These are phyloP conservation scores for Carallia pectinifolia DNA, from an alignment of 345 rosid genomes.

Conservation along the genomic window DNA sequence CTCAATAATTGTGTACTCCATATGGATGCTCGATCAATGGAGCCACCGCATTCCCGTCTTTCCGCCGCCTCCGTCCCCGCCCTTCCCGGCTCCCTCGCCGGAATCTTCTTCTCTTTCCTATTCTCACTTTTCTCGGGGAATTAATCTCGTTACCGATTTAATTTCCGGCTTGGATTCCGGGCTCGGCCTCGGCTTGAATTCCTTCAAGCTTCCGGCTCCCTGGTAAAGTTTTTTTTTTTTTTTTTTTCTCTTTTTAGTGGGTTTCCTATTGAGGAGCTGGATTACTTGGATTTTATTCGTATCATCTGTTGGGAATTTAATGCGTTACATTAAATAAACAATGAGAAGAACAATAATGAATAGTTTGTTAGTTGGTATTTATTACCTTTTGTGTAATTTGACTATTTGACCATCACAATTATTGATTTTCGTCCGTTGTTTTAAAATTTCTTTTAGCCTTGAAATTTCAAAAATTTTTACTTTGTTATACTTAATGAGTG, in stretches of 20 bases:
- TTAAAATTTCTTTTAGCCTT: too few species aligned
- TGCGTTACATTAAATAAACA: not conserved
- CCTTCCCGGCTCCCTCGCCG: constrained; percentile 40
- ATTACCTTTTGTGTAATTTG: not conserved
- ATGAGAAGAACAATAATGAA: constrained; percentile 1
- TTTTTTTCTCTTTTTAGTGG: too few species aligned
- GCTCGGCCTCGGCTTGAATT: constrained; percentile 43
- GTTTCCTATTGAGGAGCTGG: too few species aligned
- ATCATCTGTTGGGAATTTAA: not conserved
- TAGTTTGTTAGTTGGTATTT: not conserved
- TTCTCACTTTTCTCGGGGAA: constrained; percentile 14
- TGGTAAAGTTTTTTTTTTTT: constrained; percentile 43
- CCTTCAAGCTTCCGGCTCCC: constrained; percentile 75
- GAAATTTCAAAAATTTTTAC: too few species aligned
- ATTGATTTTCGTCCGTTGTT: too few species aligned
- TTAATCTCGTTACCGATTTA: constrained; percentile 33
- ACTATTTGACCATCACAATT: too few species aligned
- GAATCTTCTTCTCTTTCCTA: constrained; percentile 28
- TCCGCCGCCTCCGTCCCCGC: constrained; percentile 50
- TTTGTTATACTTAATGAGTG: too few species aligned
- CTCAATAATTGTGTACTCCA: constrained; percentile 64
- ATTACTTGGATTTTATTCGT: too few species aligned
- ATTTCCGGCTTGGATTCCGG: constrained; percentile 39
- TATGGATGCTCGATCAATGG: constrained; percentile 90
- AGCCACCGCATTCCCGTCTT: constrained; percentile 43